Conservation (phyloP, 225 moss, liverwort and hornwort genomes). For the Pleurozium schreberi region DNA sequence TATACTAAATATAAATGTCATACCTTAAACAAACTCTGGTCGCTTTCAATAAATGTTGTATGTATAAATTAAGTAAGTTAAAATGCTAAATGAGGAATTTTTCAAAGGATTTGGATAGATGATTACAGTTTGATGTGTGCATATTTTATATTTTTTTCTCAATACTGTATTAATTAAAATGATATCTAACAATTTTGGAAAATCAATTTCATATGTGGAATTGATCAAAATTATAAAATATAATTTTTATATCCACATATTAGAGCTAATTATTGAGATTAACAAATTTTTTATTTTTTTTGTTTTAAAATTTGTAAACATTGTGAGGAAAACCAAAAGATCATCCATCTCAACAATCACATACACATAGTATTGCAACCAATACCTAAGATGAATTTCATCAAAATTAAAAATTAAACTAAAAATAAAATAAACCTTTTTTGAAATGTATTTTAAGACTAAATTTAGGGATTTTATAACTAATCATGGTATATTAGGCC, state of each 20-base stretch:
- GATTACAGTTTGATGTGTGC: background rate
- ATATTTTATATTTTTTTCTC: no score
- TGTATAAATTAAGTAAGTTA: background rate
- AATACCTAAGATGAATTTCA: background rate
- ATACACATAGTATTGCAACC: accelerated
- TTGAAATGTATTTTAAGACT: background rate
- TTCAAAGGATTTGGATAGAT: no score
- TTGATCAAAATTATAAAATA: no score
- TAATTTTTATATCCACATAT: accelerated
- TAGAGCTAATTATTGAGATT: background rate
- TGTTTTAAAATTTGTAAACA: no score
- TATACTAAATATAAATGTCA: background rate
- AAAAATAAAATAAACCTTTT: background rate
- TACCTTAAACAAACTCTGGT: background rate
- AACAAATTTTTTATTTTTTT: no score
- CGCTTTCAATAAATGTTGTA: background rate
- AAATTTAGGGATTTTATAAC: background rate
- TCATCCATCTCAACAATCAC: background rate
- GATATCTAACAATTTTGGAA: accelerated
- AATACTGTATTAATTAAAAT: no score
- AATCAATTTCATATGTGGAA: background rate
- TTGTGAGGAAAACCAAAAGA: accelerated
- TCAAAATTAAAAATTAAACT: background rate
- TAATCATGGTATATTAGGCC: background rate
- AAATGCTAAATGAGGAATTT: accelerated